Base-by-base conservation (phyloP, 2,329 filamentous ascomycete genomes). In the Pseudogymnoascus destructans region DNA sequence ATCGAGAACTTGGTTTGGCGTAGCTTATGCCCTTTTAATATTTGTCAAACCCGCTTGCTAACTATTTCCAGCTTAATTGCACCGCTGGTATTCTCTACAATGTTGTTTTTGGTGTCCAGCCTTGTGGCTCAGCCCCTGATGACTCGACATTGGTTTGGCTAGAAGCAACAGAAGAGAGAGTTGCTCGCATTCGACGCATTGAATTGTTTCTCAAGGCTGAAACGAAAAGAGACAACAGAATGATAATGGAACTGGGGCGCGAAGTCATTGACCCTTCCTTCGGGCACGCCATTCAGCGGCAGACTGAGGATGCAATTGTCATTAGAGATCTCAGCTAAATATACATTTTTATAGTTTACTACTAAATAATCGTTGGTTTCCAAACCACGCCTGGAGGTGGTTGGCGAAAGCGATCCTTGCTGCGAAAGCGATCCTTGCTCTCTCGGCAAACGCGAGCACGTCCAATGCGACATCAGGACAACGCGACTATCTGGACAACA, bases 91-190 rank as follows among this genome's bases (percentile, higher is more conserved):
- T 52, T 52, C 25, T 52, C 46, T 3, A 13, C 46, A 52, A 52
- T 52, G 13, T 52, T 52, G 15, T 52, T 25, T 52, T 32, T 52
- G 46, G 46, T 52, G n/a, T 52, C 46, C 1, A 25, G 46, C 9
- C 46, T 52, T 32, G 46, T 52, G 5, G 46, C 25, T 7, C 9
- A 17, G 13, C 46, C 46, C 5, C 25, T 52, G n/a, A 52, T 52
- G 46, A 52, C 46, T 52, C 32, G 46, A 13, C 66, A 68, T 59
- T 58, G 15, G 62, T 67, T 13, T 77, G 74, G 74, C 69, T 71
- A 1, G 61, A 64, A 27, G 71, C 71, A 3, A 69, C 73, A n/a
- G 70, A 76, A 60, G 65, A 66, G 42, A 70, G 74, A 7, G 69
- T 76, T 27, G 68, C 70, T 1, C 65, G 46, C 9, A 52, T 52